Conservation (phyloP, 257 asterid genomes). For the Solanum acaule region DNA sequence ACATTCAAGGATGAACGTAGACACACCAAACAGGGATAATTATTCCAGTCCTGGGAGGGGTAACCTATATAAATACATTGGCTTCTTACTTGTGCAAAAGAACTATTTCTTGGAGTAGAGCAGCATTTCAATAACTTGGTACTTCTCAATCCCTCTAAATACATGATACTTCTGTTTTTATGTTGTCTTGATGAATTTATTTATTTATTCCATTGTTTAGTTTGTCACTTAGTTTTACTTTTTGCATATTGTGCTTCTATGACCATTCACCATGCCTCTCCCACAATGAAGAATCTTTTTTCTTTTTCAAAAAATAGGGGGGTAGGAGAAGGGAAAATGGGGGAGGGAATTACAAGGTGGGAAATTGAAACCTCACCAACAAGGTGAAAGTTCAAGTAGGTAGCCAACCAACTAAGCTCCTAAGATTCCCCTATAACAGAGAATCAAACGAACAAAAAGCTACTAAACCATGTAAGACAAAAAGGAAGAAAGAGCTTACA, state of each 20-base stretch:
- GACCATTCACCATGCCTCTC: not conserved
- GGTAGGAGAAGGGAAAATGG: not conserved
- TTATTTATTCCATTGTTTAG: not conserved
- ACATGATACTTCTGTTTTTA: not conserved
- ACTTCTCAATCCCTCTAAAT: not conserved
- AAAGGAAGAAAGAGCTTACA: conserved; percentile 41
- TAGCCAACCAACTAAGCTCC: not conserved
- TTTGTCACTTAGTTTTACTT: not conserved
- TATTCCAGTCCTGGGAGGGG: not conserved
- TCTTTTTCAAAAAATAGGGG: too few species aligned
- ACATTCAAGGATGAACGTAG: not conserved
- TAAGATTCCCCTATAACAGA: not conserved
- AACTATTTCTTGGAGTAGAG: not conserved
- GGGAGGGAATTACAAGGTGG: not conserved
- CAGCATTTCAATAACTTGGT: not conserved
- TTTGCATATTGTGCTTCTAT: not conserved
- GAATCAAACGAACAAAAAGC: not conserved
- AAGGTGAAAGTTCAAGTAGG: not conserved
- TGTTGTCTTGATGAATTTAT: not conserved
- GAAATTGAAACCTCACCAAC: not conserved
- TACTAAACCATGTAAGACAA: not conserved
- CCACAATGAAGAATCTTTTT: not conserved
- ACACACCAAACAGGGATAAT: not conserved
- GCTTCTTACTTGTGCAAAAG: not conserved
- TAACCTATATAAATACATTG: not conserved